These are phyloP conservation scores for Russula sp. DNA, from an alignment of 768 basidiomycete species.

Conservation along the genomic window DNA sequence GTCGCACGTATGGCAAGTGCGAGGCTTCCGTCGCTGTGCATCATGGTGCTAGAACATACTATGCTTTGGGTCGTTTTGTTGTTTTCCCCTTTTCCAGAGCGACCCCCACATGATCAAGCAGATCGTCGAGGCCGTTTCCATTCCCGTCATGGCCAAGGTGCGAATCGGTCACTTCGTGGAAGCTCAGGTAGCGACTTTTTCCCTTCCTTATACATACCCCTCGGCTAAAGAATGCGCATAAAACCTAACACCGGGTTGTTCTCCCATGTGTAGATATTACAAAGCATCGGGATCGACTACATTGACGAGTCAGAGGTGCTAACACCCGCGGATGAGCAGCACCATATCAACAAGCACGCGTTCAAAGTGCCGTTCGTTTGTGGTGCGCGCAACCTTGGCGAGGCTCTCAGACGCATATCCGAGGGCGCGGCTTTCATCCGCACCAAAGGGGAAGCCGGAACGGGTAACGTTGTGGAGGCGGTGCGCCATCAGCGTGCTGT, in stretches of 20 bases:
- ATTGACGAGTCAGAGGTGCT: constrained; percentile 94
- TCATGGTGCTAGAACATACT: background rate
- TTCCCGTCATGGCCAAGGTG: constrained; percentile 95
- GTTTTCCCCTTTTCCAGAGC: constrained; percentile 42
- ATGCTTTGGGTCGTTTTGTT: background rate
- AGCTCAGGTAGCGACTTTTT: constrained; percentile 54
- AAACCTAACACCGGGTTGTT: background rate
- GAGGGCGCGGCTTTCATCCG: constrained; percentile 99
- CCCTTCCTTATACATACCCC: background rate
- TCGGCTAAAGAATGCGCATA: background rate
- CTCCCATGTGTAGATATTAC: constrained; percentile 59
- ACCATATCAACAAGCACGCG: constrained; percentile 94
- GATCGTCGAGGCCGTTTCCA: constrained; percentile 90
- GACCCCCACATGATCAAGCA: constrained; percentile 96
- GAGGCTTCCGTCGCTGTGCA: background rate
- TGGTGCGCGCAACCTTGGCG: constrained; percentile 90
- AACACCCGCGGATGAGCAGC: constrained; percentile 91
- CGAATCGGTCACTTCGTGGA: constrained; percentile 98
- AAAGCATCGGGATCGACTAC: constrained; percentile 92
- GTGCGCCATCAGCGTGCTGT: constrained; percentile 88
- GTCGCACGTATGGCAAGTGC: constrained; percentile 87
- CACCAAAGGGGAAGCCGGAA: constrained; percentile 91
- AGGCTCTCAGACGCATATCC: constrained; percentile 91
- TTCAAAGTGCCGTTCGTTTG: constrained; percentile 97
- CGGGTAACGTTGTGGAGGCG: constrained; percentile 88